phyloP scores from a whole-genome alignment of 176 grass and related monocot species.

The Bothriochloa decipiens region DNA sequence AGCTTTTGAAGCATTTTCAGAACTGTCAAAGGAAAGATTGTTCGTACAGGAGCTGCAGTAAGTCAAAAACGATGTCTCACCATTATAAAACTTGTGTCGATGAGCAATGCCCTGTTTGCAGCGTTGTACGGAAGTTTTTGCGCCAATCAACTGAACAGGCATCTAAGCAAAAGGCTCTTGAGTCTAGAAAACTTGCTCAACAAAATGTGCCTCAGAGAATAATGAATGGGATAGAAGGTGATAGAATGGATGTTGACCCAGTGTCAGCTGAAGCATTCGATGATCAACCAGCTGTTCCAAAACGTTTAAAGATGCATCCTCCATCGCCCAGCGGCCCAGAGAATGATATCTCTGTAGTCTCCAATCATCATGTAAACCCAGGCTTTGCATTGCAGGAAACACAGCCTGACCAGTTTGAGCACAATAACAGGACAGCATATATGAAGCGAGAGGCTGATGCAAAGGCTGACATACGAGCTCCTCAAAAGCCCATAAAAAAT shows the following conservation, averaged over 20 bases:
- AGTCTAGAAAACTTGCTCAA: slow-evolving; percentile 54
- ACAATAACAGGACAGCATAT: slow-evolving; percentile 50
- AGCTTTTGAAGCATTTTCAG: slow-evolving; percentile 77
- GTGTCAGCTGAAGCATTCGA: slow-evolving; percentile 62
- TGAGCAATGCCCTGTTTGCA: slow-evolving; percentile 83
- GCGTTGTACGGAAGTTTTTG: slow-evolving; percentile 63
- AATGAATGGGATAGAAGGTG: slow-evolving; percentile 44
- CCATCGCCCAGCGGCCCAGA: slow-evolving; percentile 44
- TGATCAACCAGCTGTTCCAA: slow-evolving; percentile 60
- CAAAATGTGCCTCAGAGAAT: slow-evolving; percentile 54
- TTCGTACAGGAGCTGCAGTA: slow-evolving; percentile 57
- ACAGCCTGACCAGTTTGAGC: slow-evolving; percentile 61
- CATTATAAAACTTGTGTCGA: slow-evolving; percentile 76
- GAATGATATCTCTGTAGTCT: slow-evolving; percentile 55
- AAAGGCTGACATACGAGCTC: slow-evolving; percentile 57
- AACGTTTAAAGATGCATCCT: slow-evolving; percentile 66
- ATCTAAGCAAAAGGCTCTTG: slow-evolving; percentile 43
- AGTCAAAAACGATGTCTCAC: slow-evolving; percentile 57
- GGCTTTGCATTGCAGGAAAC: slow-evolving; percentile 55
- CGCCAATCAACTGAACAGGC: slow-evolving; percentile 56
- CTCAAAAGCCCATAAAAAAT: slow-evolving; percentile 48
- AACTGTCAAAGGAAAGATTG: slow-evolving; percentile 76
- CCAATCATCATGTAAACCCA: slow-evolving; percentile 55
- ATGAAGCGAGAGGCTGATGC: slow-evolving; percentile 62
- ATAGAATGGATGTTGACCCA: slow-evolving; percentile 76